These are phyloP conservation scores for Fusarium penzigii DNA, from an alignment of 2,329 filamentous ascomycete species.

Conservation along the genomic window DNA sequence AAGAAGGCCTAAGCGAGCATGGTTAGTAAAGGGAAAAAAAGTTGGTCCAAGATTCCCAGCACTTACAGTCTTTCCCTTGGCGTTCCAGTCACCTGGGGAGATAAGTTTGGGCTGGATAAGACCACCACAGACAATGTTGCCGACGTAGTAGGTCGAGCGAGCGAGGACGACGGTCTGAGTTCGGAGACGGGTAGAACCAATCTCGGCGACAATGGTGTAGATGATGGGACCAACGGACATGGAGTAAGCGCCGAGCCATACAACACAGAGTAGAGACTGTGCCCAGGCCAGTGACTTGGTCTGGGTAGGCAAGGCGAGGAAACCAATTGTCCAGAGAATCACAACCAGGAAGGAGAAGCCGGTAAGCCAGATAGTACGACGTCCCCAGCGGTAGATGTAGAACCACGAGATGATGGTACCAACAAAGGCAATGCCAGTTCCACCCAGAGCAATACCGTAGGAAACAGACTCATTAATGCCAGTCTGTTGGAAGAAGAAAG, in stretches of 20 bases:
- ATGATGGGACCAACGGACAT: conserved; percentile 46
- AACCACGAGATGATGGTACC: conserved; percentile 47
- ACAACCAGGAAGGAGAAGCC: conserved; percentile 39
- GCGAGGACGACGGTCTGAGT: conserved; percentile 45
- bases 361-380: conserved; percentile 43
- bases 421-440: conserved; percentile 44
- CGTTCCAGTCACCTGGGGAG: conserved; percentile 41
- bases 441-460: conserved; percentile 44
- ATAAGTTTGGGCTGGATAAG: conserved; percentile 41
- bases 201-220: conserved; percentile 45
- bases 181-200: conserved; percentile 43
- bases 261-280: conserved; percentile 43
- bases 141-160: conserved; percentile 41
- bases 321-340: conserved; percentile 46
- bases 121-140: conserved; percentile 43
- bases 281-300: conserved; percentile 38
- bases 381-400: conserved; percentile 43
- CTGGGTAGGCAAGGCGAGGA: conserved; percentile 41
- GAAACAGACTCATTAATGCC: conserved; percentile 40
- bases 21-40: conserved; percentile 6
- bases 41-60: neutral
- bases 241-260: conserved; percentile 47
- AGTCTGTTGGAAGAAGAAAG: conserved; percentile 49
- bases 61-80: conserved; percentile 40
- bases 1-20: conserved; percentile 39